Conservation (phyloP, 495 filamentous ascomycete genomes). For the Talaromyces thailandensis region DNA sequence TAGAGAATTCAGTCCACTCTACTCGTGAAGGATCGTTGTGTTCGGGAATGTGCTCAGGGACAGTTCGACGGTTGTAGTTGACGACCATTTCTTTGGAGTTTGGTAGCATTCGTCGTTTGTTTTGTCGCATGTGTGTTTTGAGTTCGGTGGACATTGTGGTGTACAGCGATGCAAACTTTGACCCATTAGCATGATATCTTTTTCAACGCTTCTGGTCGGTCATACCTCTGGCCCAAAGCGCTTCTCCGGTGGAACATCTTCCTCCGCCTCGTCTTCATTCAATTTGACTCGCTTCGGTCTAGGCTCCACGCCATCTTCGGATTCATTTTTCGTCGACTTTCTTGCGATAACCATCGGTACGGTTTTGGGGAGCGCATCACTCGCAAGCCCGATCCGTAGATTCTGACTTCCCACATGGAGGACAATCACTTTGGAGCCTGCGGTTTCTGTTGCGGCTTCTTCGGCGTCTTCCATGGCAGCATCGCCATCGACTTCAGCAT, state of each 20-base stretch:
- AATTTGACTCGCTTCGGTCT: conserved; percentile 78
- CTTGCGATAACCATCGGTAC: conserved; percentile 88
- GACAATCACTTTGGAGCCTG: conserved; percentile 86
- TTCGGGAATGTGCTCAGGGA: conserved; percentile 76
- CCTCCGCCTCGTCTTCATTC: conserved; percentile 44
- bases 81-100: conserved; percentile 92
- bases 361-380: conserved; percentile 87
- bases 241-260: conserved; percentile 57
- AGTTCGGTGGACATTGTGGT: conserved; percentile 74
- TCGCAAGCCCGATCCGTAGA: conserved; percentile 81
- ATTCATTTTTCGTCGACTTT: conserved; percentile 64
- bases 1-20: conserved; percentile 89
- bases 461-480: conserved; percentile 54
- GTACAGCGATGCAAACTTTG: conserved; percentile 66
- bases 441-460: conserved; percentile 48
- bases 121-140: conserved; percentile 79
- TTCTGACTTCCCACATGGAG: conserved; percentile 99
- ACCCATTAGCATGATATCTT: conserved; percentile 9
- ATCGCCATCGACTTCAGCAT: conserved; percentile 50
- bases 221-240: conserved; percentile 76
- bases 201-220: not conserved
- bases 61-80: conserved; percentile 78
- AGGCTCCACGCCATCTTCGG: conserved; percentile 68
- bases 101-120: conserved; percentile 85
- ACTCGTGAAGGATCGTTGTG: conserved; percentile 90